Evolutionary conservation across 768 basidiomycete species (phyloP), one percentile per base, ranked within the genome.

Genomic region (Mycena rosella): DNA sequence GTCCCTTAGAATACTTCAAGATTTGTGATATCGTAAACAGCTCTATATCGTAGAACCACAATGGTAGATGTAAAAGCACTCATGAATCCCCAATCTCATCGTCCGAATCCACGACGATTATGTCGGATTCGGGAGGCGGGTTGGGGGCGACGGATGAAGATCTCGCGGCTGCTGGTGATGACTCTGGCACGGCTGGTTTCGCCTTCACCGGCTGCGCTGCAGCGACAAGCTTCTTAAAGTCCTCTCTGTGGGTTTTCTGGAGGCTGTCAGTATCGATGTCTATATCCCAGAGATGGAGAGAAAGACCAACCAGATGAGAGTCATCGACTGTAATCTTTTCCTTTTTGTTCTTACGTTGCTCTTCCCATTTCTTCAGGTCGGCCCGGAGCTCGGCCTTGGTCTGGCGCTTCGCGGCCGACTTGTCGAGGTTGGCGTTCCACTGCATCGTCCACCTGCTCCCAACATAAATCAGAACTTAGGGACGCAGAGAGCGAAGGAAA

Each of bases 391-490:
- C 84, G 1, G 74, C 66, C 60, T 81, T 75, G 20, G 80, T 81
- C 73, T 86, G 87, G 30, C 89, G 83, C 49, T 84, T 79, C 20
- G 70, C 54, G 2, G 69, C 56, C 22, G 82, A 82, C 69, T 85
- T 86, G 78, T 93, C 92, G 11, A 91, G 80, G 74, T 93, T 93
- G 30, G 91, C 87, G 67, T 93, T 93, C 71, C 84, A 89, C 45
- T 90, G 74, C 78, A 88, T 88, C 0, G 91, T 84, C 90, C 91
- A 93, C 68, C 91, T 92, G 52, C 32, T n/a, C n/a, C n/a, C n/a
- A 49, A 11, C 60, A 51, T 27, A 68, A 6, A 52, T 32, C 24
- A 55, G 30, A 27, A 55, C 64, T n/a, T n/a, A 44, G 40, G 20
- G 24, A 60, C 30, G 47, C 14, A 60, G 54, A 13, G 38, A 51